These are phyloP conservation scores for Bolboschoenus planiculmis DNA, from an alignment of 176 grass and related monocot genomes.

Conservation along the genomic window DNA sequence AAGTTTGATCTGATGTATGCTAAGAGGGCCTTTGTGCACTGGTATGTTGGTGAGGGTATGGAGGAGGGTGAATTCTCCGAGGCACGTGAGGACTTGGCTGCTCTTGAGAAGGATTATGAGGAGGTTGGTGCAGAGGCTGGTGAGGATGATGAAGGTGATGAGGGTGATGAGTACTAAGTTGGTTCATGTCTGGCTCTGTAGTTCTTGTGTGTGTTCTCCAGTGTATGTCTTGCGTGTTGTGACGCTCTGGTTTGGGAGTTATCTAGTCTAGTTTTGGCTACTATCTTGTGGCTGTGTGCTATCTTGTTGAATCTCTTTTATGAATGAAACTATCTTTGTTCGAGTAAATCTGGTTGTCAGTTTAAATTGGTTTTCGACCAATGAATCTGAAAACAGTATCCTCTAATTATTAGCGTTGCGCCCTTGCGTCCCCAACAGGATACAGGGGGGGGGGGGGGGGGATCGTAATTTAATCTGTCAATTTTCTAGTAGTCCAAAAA, in stretches of 20 bases:
- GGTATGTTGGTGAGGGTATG: slow-evolving; percentile 49
- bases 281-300: slow-evolving; percentile 1
- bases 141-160: slow-evolving; percentile 34
- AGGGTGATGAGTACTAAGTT: slow-evolving; percentile 33
- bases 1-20: slow-evolving; percentile 94
- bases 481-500: too few species aligned
- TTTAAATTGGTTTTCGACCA: not conserved
- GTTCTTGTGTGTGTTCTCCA: not conserved
- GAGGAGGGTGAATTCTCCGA: slow-evolving; percentile 47
- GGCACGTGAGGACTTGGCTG: slow-evolving; percentile 38
- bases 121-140: slow-evolving; percentile 37
- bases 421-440: too few species aligned
- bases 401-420: too few species aligned
- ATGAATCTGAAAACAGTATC: not conserved
- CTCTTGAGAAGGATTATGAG: slow-evolving; percentile 43
- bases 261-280: not conserved
- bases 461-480: too few species aligned
- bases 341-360: not conserved
- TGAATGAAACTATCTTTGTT: not conserved
- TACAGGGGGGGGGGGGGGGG: too few species aligned
- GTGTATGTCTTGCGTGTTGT: not conserved
- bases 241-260: not conserved
- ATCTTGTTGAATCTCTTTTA: not conserved
- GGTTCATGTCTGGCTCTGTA: not conserved
- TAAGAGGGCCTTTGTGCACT: slow-evolving; percentile 53